A percentile compares a stretch with the other conserved stretches of the same genome.
phyloP scores from a whole-genome alignment of 192 early-diverging fungal species.

The Coemansia sp. region DNA sequence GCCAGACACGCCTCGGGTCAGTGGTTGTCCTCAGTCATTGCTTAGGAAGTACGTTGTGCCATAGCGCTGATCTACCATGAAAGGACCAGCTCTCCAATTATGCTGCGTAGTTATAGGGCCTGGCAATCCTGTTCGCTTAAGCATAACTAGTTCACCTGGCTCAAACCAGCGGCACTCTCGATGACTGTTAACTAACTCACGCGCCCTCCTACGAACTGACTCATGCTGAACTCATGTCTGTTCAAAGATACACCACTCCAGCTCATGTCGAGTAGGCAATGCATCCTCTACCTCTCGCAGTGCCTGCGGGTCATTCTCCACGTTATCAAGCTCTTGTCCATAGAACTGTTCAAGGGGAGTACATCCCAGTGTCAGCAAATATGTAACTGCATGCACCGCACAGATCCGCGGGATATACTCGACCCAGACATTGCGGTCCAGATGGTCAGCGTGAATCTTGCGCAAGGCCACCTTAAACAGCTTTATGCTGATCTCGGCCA shows the following conservation, averaged over 20 bases:
- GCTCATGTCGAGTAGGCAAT: neutral
- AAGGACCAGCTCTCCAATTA: neutral
- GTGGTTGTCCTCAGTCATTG: neutral
- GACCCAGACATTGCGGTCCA: neutral
- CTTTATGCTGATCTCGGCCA: conserved; percentile 1
- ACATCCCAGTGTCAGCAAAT: neutral
- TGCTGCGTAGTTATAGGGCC: neutral
- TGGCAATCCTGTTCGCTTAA: neutral
- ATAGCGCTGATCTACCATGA: neutral
- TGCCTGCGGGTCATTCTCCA: neutral
- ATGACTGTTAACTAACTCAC: neutral
- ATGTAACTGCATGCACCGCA: neutral
- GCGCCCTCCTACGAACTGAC: neutral
- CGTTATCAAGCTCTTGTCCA: neutral
- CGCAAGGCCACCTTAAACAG: neutral
- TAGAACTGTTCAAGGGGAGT: neutral
- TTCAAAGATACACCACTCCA: neutral
- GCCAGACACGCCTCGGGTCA: neutral
- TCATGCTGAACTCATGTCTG: neutral
- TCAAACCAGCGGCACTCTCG: neutral
- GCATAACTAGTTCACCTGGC: neutral
- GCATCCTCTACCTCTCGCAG: neutral
- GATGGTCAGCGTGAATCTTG: neutral
- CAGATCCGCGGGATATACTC: neutral
- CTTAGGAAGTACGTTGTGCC: neutral